Conservation (phyloP, 2,329 filamentous ascomycete genomes). For the Sporothrix inflata region DNA sequence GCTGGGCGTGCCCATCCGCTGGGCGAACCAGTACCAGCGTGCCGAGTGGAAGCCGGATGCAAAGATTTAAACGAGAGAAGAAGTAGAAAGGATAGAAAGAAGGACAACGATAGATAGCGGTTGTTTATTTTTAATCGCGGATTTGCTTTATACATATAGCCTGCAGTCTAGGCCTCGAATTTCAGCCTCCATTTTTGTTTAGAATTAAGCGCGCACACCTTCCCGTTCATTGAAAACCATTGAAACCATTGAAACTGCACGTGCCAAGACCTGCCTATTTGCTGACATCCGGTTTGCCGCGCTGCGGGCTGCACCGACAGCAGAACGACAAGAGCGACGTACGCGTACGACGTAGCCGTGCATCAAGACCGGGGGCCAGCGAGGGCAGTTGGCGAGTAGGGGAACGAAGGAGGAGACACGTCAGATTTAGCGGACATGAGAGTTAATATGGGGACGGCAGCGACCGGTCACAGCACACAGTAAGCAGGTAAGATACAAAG, state of each 20-base stretch:
- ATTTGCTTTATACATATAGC: not conserved
- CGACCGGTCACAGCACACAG: too few relatives aligned
- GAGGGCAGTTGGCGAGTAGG: too few relatives aligned
- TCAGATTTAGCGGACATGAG: too few relatives aligned
- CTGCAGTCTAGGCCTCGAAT: not conserved
- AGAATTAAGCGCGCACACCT: too few relatives aligned
- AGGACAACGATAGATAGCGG: not conserved
- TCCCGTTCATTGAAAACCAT: too few relatives aligned
- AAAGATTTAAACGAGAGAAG: conserved; percentile 23
- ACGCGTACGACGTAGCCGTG: not conserved
- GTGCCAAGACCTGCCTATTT: not conserved
- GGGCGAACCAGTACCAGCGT: conserved; percentile 67
- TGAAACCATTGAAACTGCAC: too few relatives aligned
- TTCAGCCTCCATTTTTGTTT: not conserved
- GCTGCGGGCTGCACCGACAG: not conserved
- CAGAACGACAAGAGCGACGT: not conserved
- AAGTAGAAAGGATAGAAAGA: not conserved
- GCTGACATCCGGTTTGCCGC: not conserved
- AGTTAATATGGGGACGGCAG: too few relatives aligned
- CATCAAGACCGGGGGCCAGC: too few relatives aligned
- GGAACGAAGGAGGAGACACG: too few relatives aligned
- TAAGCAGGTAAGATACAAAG: too few relatives aligned
- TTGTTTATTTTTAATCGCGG: too few relatives aligned
- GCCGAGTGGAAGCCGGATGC: conserved; percentile 36
- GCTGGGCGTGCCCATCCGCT: conserved; percentile 69